These are phyloP conservation scores for Tuber umbilicatum DNA, from an alignment of 495 filamentous ascomycete genomes.

Conservation along the genomic window DNA sequence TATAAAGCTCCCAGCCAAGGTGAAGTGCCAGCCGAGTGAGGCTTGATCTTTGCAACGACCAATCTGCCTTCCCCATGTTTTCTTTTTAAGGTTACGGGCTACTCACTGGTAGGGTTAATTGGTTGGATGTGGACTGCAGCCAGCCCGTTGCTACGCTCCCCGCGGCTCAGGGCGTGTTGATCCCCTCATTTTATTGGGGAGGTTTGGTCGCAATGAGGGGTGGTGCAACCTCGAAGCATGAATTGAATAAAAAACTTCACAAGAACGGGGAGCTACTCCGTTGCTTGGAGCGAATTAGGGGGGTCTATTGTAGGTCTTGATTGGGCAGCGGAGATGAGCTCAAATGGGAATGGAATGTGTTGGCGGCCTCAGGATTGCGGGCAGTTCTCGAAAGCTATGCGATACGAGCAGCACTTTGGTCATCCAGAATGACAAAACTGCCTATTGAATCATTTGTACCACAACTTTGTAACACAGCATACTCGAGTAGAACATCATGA, in stretches of 20 bases:
- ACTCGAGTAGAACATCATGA: background rate
- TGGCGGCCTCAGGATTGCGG: background rate
- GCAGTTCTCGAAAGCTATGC: background rate
- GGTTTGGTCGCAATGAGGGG: background rate
- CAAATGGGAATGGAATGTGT: background rate
- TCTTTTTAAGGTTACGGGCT: background rate
- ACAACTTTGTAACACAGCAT: background rate
- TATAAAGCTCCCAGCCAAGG: background rate
- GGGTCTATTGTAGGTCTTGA: background rate
- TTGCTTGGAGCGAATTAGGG: background rate
- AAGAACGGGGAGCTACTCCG: background rate
- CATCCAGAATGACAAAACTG: background rate
- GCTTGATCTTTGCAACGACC: background rate
- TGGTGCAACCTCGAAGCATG: background rate
- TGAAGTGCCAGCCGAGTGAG: background rate
- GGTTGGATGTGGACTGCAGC: background rate
- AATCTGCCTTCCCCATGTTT: background rate
- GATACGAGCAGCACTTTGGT: background rate
- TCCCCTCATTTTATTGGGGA: background rate
- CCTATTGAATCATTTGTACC: background rate
- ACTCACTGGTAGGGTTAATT: background rate
- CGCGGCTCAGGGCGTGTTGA: background rate
- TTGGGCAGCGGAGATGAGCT: background rate
- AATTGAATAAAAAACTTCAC: background rate
- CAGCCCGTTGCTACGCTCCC: background rate